Conservation (phyloP, 2,329 filamentous ascomycete species). For the Arthrobotrys pseudoclavata region DNA sequence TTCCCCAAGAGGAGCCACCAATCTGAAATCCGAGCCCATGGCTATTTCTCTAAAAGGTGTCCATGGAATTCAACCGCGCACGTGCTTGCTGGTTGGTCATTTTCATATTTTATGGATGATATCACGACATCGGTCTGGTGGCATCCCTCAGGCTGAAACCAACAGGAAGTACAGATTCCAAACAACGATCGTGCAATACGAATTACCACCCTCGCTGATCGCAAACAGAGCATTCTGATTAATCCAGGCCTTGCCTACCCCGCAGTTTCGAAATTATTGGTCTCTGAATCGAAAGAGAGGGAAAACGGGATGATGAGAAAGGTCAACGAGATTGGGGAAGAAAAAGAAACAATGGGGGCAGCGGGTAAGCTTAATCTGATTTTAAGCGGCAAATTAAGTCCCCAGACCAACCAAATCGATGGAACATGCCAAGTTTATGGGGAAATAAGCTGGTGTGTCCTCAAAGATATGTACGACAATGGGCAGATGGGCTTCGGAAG, state of each 20-base stretch:
- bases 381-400: constrained; percentile 59
- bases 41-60: constrained; percentile 16
- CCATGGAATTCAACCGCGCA: constrained; percentile 38
- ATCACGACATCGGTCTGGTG: constrained; percentile 25
- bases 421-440: constrained; percentile 61
- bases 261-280: constrained; percentile 53
- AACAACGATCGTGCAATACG: not conserved
- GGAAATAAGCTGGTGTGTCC: constrained; percentile 54
- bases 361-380: constrained; percentile 55
- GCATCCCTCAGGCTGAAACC: constrained; percentile 20
- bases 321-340: constrained; percentile 10
- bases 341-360: constrained; percentile 29
- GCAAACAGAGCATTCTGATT: constrained; percentile 1
- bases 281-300: not conserved
- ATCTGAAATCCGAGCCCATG: constrained; percentile 34
- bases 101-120: constrained; percentile 2
- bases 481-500: constrained; percentile 32
- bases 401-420: constrained; percentile 60
- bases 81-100: constrained; percentile 13
- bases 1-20: constrained; percentile 20
- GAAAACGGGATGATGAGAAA: not conserved
- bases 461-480: constrained; percentile 10
- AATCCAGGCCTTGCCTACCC: constrained; percentile 41
- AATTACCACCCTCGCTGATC: constrained; percentile 12
- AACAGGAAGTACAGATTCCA: not conserved